Percentiles rank a stretch among this genome's conserved stretches.
These are phyloP conservation scores for Osmozyma mogii DNA, from an alignment of 805 yeast species.

Conservation along the genomic window DNA sequence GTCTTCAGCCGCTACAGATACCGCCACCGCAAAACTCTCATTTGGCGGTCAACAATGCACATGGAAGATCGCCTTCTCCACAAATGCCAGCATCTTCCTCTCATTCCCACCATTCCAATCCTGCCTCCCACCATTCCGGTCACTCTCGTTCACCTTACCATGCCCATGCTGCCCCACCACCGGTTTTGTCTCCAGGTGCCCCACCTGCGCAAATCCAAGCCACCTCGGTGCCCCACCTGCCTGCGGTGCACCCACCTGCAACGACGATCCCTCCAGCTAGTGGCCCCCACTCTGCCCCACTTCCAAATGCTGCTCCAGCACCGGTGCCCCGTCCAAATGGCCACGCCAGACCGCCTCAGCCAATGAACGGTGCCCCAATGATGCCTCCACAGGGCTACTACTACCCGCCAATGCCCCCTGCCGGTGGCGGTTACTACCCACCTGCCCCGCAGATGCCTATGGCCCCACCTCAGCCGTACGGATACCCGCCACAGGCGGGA, in stretches of 20 bases:
- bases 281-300: conserved; percentile 3
- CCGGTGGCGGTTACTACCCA: conserved; percentile 1
- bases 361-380: neutral
- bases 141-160: neutral
- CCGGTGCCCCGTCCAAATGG: too few species aligned
- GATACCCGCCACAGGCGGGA: conserved; percentile 9
- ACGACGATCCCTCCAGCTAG: neutral
- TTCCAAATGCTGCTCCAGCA: neutral
- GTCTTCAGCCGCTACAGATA: too few species aligned
- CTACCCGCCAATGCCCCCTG: neutral
- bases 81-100: conserved; percentile 8
- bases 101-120: neutral
- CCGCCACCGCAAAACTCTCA: too few species aligned
- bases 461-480: conserved; percentile 6
- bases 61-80: neutral
- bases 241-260: neutral
- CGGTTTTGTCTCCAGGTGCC: neutral
- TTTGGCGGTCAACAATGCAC: too few species aligned
- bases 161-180: neutral
- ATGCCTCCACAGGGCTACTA: neutral
- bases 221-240: neutral
- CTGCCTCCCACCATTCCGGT: neutral
- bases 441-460: neutral
- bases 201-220: neutral
- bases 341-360: neutral